Conservation (phyloP, 306 rosid genomes). For the Dicorynia guianensis region DNA sequence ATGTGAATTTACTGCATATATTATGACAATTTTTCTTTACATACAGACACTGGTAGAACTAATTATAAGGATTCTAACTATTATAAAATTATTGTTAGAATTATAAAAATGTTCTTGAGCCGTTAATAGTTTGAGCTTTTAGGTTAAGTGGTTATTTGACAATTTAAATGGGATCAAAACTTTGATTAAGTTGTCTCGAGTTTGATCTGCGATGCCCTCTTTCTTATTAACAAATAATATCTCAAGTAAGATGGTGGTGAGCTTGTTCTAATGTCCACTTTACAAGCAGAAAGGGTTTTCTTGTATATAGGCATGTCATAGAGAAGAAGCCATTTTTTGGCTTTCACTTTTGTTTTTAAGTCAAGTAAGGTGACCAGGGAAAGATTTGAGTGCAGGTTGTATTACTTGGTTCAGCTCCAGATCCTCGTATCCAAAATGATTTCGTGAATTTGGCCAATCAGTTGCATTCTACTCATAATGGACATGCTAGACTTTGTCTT, state of each 20-base stretch:
- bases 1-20: conserved; percentile 12
- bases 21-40: conserved; percentile 11
- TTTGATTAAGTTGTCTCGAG: too few species aligned
- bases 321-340: neutral
- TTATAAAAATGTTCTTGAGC: conserved; percentile 24
- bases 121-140: conserved; percentile 23
- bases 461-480: conserved; percentile 65
- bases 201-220: too few species aligned
- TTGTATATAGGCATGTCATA: too few species aligned
- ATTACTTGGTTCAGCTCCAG: conserved; percentile 99
- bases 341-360: conserved; percentile 14
- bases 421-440: conserved; percentile 93
- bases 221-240: too few species aligned
- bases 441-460: conserved; percentile 80
- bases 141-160: conserved; percentile 16
- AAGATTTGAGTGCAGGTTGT: conserved; percentile 69
- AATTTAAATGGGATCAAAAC: neutral
- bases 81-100: neutral
- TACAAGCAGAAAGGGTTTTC: too few species aligned
- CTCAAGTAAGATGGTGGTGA: too few species aligned
- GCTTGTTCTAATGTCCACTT: too few species aligned
- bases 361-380: conserved; percentile 17
- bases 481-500: conserved; percentile 81
- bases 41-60: conserved; percentile 10
- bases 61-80: neutral